Evolutionary conservation across 257 asterid species (phyloP), one percentile per base, ranked within the genome.

Genomic region (Linaria vulgaris): DNA sequence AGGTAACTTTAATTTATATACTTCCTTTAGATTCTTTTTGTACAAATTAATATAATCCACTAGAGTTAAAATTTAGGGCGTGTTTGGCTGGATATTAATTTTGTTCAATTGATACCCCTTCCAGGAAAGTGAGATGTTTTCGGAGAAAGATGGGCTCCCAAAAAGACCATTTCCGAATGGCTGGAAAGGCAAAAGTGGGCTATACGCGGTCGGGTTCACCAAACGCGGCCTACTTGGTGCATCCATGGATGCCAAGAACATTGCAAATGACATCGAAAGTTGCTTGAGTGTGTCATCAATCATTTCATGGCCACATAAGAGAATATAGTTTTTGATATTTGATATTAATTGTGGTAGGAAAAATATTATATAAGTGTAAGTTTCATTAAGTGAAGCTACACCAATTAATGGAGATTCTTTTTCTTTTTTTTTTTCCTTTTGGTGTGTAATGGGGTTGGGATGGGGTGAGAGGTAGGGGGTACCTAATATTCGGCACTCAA

Each of bases 151-250:
- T 79, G 97, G 97, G 25, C 83, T 90, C 79, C 97, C 96, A 30
- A 88, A 77, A 78, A 81, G 78, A 72, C 77, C 96, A 72, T 91
- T 88, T 80, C 98, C 98, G 12, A 81, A 91, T 76, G 96, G 98
- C 38, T 88, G 98, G 98, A 91, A 91, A 77, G 98, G 98, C 1
- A 82, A 88, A 53, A 44, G 80, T 46, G 98, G 98, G 73, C 77
- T 91, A 25, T 88, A 91, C 63, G 90, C 96, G 1, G 98, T 88
- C 72, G 98, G 98, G 77, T 91, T 91, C 83, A 91, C 96, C 56
- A 91, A 91, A 71, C 96, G 98, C 71, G 98, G 98, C 49, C 86
- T 91, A 72, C 95, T 91, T 20, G 98, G 98, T 69, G 89, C 98
- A 15, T 86, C 98, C 74, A 79, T 88, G 72, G 98, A 91, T 74